Conservation (phyloP, 2,329 filamentous ascomycete genomes). For the Alternaria arborescens region DNA sequence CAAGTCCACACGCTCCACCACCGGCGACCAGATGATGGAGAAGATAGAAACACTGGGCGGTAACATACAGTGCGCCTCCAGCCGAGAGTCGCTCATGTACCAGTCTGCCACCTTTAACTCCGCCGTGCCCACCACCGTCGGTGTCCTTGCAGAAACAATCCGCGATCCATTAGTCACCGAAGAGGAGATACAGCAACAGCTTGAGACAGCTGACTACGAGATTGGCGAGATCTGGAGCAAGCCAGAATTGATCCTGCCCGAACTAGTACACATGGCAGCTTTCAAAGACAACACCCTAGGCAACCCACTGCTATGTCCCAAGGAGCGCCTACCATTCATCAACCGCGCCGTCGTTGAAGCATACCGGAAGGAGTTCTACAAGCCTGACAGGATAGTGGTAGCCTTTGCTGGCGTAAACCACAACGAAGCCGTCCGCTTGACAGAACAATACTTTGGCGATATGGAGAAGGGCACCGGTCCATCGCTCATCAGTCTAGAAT, state of each 20-base stretch:
- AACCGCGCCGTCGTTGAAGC: conserved; percentile 75
- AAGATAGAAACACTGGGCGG: conserved; percentile 87
- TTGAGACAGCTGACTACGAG: conserved; percentile 93
- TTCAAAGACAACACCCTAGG: conserved; percentile 97
- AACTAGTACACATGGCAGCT: conserved; percentile 93
- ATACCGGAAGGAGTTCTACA: conserved; percentile 85
- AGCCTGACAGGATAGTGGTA: conserved; percentile 89
- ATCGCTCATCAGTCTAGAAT: conserved; percentile 46
- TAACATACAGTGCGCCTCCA: conserved; percentile 96
- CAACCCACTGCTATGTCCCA: conserved; percentile 89
- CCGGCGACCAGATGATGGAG: conserved; percentile 86
- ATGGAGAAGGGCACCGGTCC: conserved; percentile 71
- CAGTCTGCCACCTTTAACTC: conserved; percentile 98
- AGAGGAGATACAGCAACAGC: conserved; percentile 83
- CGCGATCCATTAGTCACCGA: conserved; percentile 85
- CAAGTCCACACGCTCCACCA: conserved; percentile 78
- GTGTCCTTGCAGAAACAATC: conserved; percentile 90
- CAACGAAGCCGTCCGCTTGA: conserved; percentile 76
- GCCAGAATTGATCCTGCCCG: conserved; percentile 93
- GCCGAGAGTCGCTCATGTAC: conserved; percentile 97
- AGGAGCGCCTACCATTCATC: conserved; percentile 80
- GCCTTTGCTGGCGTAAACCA: conserved; percentile 95
- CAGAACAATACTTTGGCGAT: conserved; percentile 88
- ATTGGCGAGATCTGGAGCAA: conserved; percentile 98
- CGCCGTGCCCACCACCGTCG: conserved; percentile 82